Conservation (phyloP, 495 filamentous ascomycete species). For the Neurospora tetrasperma region DNA sequence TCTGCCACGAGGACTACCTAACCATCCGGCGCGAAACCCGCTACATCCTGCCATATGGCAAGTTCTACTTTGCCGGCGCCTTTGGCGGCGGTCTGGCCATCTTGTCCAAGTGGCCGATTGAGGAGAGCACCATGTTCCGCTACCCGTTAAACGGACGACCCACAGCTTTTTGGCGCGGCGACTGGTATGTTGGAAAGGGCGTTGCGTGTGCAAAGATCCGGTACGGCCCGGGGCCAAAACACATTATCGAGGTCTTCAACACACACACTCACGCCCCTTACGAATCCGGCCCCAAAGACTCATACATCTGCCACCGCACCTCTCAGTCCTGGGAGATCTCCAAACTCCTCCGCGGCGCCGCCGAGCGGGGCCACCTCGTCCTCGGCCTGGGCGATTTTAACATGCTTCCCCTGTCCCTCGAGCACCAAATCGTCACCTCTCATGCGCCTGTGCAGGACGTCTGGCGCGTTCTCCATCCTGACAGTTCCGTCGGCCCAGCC, state of each 20-base stretch:
- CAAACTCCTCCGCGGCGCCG: slow-evolving; percentile 77
- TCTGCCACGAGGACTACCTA: slow-evolving; percentile 82
- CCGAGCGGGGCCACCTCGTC: slow-evolving; percentile 74
- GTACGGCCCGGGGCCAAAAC: slow-evolving; percentile 52
- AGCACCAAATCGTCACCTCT: slow-evolving; percentile 72
- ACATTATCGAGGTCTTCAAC: slow-evolving; percentile 85
- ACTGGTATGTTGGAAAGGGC: slow-evolving; percentile 93
- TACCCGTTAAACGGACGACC: slow-evolving; percentile 94
- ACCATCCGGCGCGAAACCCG: slow-evolving; percentile 66
- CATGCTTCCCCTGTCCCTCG: slow-evolving; percentile 78
- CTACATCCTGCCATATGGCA: slow-evolving; percentile 78
- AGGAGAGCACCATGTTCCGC: slow-evolving; percentile 72
- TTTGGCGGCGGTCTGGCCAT: slow-evolving; percentile 88
- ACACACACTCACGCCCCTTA: slow-evolving; percentile 94
- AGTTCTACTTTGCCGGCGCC: slow-evolving; percentile 84
- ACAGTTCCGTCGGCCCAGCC: slow-evolving; percentile 64
- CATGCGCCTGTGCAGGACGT: slow-evolving; percentile 71
- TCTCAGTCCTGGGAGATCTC: slow-evolving; percentile 97
- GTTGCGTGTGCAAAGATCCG: slow-evolving; percentile 78
- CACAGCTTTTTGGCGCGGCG: slow-evolving; percentile 84
- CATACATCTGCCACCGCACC: slow-evolving; percentile 79
- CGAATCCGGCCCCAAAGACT: slow-evolving; percentile 61
- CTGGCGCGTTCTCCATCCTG: slow-evolving; percentile 72
- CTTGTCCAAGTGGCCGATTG: slow-evolving; percentile 93
- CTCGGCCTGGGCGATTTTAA: slow-evolving; percentile 91